Conservation (phyloP, 2,329 filamentous ascomycete genomes). For the Periconia sp. region DNA sequence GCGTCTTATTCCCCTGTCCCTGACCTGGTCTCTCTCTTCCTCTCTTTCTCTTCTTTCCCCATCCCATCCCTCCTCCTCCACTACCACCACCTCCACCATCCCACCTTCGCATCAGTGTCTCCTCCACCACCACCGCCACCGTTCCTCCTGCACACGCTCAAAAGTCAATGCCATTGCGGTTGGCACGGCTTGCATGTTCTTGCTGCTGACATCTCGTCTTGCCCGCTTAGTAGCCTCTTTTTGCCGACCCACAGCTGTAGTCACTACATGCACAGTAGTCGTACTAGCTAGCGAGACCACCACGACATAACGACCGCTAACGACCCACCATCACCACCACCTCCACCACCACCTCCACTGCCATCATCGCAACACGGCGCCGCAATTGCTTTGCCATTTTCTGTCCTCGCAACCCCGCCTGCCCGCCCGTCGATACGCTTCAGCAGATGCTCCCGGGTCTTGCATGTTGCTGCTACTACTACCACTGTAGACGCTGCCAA, state of each 20-base stretch:
- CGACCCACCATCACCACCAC: slow-evolving; percentile 11
- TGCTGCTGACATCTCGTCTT: slow-evolving; percentile 24
- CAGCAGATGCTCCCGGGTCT: slow-evolving; percentile 23
- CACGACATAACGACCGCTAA: slow-evolving; percentile 35
- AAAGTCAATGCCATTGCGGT: slow-evolving; percentile 15
- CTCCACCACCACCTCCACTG: not conserved
- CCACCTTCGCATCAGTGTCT: too few relatives aligned
- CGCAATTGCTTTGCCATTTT: not conserved
- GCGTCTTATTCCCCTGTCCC: not conserved
- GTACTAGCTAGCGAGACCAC: slow-evolving; percentile 9
- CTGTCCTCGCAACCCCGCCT: not conserved
- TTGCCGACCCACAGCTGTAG: not conserved
- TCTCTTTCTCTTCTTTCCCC: not conserved
- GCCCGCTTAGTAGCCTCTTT: slow-evolving; percentile 17
- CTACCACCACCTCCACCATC: not conserved
- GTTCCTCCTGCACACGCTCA: not conserved
- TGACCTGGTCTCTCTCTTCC: not conserved
- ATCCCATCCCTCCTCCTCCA: too few relatives aligned
- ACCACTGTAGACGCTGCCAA: slow-evolving; percentile 28
- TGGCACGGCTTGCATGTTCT: not conserved
- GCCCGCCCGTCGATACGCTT: slow-evolving; percentile 4
- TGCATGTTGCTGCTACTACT: slow-evolving; percentile 23
- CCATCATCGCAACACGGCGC: too few relatives aligned
- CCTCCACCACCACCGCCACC: not conserved
- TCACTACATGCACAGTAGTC: too few relatives aligned